Evolutionary conservation across 1,284 basidiomycete genomes (phyloP).

Genomic region (Sphagnurus paluster): DNA sequence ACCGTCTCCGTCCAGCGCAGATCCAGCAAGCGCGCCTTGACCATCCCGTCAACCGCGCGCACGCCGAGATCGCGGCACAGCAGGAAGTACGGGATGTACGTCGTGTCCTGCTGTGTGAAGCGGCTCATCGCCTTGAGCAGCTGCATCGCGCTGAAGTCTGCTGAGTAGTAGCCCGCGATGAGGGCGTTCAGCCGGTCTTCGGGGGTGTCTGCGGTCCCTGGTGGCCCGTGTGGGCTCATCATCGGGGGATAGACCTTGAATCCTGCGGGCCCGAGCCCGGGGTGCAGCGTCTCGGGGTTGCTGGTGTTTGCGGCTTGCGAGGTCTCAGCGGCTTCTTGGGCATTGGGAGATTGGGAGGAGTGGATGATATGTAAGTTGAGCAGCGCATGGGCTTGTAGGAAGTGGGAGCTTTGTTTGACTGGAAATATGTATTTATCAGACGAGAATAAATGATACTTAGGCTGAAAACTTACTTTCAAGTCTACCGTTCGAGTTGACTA

Average conservation of each 20-base stretch:
- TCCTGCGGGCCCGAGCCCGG: constrained; percentile 54
- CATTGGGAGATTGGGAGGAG: constrained; percentile 54
- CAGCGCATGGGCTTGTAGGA: constrained; percentile 73
- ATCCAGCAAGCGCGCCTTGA: constrained; percentile 71
- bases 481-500: constrained; percentile 46
- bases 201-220: constrained; percentile 5
- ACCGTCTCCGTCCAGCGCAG: constrained; percentile 74
- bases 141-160: constrained; percentile 70
- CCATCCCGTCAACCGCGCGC: constrained; percentile 77
- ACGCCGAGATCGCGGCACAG: constrained; percentile 78
- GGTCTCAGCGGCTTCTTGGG: constrained; percentile 23
- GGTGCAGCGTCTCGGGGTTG: constrained; percentile 50
- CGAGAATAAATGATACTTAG: neutral
- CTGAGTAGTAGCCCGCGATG: constrained; percentile 35
- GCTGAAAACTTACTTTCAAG: constrained; percentile 22
- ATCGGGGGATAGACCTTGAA: constrained; percentile 67
- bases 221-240: constrained; percentile 33
- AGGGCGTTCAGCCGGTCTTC: constrained; percentile 25
- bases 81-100: constrained; percentile 71
- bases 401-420: constrained; percentile 76
- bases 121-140: constrained; percentile 75
- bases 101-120: constrained; percentile 58
- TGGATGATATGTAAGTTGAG: constrained; percentile 77
- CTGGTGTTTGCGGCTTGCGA: constrained; percentile 35
- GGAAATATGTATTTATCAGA: constrained; percentile 6